Evolutionary conservation across 352 stramenopile species (phyloP).

Genomic region (Phytopythium aichiense): DNA sequence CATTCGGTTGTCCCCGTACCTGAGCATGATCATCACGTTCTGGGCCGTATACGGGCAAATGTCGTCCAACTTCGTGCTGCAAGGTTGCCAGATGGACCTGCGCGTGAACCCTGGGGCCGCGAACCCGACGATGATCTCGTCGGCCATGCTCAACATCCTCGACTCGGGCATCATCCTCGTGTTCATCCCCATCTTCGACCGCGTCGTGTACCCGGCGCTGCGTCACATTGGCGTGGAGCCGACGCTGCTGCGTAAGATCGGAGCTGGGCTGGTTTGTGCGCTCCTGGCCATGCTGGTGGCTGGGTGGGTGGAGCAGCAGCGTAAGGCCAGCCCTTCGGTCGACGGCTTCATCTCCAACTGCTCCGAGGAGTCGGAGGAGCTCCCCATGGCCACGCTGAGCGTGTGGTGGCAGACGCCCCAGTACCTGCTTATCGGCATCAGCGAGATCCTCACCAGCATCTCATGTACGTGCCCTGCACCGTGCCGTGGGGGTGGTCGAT

Average conservation of each 20-base stretch:
- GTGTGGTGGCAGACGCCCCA: constrained; percentile 92
- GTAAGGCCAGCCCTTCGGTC: constrained; percentile 53
- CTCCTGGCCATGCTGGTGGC: constrained; percentile 70
- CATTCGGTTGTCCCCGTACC: constrained; percentile 70
- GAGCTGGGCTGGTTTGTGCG: constrained; percentile 76
- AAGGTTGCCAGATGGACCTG: constrained; percentile 91
- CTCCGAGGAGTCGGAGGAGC: constrained; percentile 44
- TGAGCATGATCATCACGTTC: constrained; percentile 85
- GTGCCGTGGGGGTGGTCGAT: neutral
- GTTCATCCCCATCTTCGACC: constrained; percentile 89
- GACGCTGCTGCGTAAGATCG: constrained; percentile 87
- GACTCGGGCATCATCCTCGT: constrained; percentile 88
- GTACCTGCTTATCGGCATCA: constrained; percentile 86
- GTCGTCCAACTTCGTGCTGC: constrained; percentile 80
- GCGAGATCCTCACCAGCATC: constrained; percentile 89
- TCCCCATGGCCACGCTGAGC: constrained; percentile 79
- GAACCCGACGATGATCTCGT: constrained; percentile 63
- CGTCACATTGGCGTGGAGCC: constrained; percentile 58
- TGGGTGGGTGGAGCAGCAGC: constrained; percentile 64
- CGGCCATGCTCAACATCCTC: constrained; percentile 84
- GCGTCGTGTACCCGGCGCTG: constrained; percentile 74
- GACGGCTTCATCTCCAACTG: constrained; percentile 68
- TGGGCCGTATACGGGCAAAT: constrained; percentile 85
- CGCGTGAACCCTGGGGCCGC: constrained; percentile 35
- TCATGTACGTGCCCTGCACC: constrained; percentile 48